Conservation (phyloP, 106 monocot species). For the Iris macrosiphon region DNA sequence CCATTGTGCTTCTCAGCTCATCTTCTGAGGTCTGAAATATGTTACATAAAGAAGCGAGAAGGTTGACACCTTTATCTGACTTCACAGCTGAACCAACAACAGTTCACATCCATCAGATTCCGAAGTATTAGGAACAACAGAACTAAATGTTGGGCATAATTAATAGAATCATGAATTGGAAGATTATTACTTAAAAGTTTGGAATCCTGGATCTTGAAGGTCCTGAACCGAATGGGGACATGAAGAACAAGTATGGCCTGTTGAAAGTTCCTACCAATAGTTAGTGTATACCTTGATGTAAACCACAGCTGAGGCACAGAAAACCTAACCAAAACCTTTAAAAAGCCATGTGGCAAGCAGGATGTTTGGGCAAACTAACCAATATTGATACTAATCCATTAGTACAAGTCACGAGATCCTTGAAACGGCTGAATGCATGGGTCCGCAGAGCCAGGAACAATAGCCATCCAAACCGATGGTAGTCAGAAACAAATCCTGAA, state of each 20-base stretch:
- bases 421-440: constrained; percentile 69
- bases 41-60: constrained; percentile 76
- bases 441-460: constrained; percentile 75
- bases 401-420: constrained; percentile 86
- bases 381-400: constrained; percentile 86
- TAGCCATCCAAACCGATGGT: constrained; percentile 93
- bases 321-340: too few relatives aligned
- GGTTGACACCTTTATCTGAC: constrained; percentile 68
- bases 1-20: constrained; percentile 58
- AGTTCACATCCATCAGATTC: constrained; percentile 5
- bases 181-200: constrained; percentile 39
- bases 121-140: constrained; percentile 6
- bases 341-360: too few relatives aligned
- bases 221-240: constrained; percentile 64
- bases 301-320: not conserved
- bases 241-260: constrained; percentile 87
- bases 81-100: constrained; percentile 44
- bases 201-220: constrained; percentile 39
- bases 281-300: not conserved
- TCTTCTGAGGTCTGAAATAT: constrained; percentile 82
- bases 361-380: constrained; percentile 26
- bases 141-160: not conserved
- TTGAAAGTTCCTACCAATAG: constrained; percentile 1
- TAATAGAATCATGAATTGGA: not conserved
- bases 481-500: constrained; percentile 53